These are phyloP conservation scores for Isabelozyma heimii DNA, from an alignment of 805 yeast genomes.

Conservation along the genomic window DNA sequence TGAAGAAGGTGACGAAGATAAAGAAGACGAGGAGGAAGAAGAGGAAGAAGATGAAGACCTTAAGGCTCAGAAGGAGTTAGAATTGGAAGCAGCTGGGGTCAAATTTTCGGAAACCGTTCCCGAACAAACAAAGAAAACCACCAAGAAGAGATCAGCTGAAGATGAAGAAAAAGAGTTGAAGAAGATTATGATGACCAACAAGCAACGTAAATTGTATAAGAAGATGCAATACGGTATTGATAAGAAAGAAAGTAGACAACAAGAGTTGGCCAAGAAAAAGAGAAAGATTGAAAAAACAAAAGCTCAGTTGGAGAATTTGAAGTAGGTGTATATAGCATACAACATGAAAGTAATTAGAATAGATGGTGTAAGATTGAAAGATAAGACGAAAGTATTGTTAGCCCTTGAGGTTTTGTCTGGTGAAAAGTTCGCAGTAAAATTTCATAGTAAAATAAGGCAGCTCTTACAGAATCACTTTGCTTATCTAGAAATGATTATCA, in stretches of 20 bases:
- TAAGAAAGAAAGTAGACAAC: constrained; percentile 75
- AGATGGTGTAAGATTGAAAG: too few species aligned
- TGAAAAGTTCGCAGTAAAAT: background rate
- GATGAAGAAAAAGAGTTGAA: constrained; percentile 87
- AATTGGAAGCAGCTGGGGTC: constrained; percentile 76
- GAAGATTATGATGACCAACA: constrained; percentile 96
- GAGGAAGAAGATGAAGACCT: constrained; percentile 56
- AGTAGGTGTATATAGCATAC: constrained; percentile 1
- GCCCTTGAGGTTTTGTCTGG: background rate
- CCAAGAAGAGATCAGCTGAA: constrained; percentile 51
- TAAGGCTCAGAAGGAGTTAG: constrained; percentile 84
- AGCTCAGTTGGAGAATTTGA: constrained; percentile 27
- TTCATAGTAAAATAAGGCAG: background rate
- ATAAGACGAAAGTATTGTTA: too few species aligned
- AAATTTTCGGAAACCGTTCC: constrained; percentile 58
- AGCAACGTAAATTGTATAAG: constrained; percentile 89
- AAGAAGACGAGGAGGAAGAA: constrained; percentile 49
- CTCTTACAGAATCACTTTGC: too few species aligned
- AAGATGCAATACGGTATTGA: constrained; percentile 91
- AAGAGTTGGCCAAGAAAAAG: constrained; percentile 65
- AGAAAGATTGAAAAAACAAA: constrained; percentile 68
- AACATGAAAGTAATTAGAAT: too few species aligned
- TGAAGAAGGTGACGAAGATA: constrained; percentile 33
- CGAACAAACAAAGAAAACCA: constrained; percentile 20
- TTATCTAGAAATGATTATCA: too few species aligned